Percentiles rank a stretch among this genome's conserved stretches.
Evolutionary conservation across 2,329 filamentous ascomycete species (phyloP).

Genomic region (Nemania sp.): DNA sequence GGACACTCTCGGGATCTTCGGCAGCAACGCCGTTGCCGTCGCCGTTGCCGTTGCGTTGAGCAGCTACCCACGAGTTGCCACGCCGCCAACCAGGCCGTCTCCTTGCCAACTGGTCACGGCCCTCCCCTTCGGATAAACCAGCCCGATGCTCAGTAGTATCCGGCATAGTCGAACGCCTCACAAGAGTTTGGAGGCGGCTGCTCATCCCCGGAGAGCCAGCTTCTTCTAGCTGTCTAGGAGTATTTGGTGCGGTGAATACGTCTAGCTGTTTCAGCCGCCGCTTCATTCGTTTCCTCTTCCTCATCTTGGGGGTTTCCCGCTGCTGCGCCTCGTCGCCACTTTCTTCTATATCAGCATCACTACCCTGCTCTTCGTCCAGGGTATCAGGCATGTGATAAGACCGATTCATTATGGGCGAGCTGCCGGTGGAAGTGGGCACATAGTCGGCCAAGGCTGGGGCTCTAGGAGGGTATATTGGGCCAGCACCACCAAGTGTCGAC

Average conservation of each 20-base stretch:
- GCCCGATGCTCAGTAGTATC: conserved; percentile 61
- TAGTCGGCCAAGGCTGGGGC: conserved; percentile 43
- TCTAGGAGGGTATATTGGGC: conserved; percentile 52
- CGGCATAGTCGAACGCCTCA: conserved; percentile 67
- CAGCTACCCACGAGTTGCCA: conserved; percentile 60
- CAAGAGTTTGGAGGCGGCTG: conserved; percentile 57
- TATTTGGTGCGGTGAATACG: conserved; percentile 67
- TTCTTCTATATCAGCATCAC: conserved; percentile 82
- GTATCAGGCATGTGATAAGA: conserved; percentile 51
- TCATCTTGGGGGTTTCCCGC: conserved; percentile 53
- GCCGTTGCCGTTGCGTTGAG: conserved; percentile 52
- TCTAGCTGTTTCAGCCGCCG: conserved; percentile 57
- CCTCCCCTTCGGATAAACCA: conserved; percentile 75
- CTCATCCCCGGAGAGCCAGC: conserved; percentile 47
- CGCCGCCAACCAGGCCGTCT: conserved; percentile 59
- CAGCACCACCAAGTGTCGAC: conserved; percentile 62
- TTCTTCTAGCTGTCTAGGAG: conserved; percentile 53
- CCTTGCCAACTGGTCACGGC: conserved; percentile 62
- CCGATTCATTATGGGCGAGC: conserved; percentile 53
- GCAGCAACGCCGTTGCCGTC: too few relatives aligned
- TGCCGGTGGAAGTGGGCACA: conserved; percentile 45
- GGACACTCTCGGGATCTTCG: conserved; percentile 56
- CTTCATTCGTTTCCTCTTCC: conserved; percentile 66
- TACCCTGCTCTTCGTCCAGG: conserved; percentile 60
- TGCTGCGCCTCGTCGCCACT: conserved; percentile 75